Conservation (phyloP, 768 basidiomycete genomes). For the Gyrodon lividus region DNA sequence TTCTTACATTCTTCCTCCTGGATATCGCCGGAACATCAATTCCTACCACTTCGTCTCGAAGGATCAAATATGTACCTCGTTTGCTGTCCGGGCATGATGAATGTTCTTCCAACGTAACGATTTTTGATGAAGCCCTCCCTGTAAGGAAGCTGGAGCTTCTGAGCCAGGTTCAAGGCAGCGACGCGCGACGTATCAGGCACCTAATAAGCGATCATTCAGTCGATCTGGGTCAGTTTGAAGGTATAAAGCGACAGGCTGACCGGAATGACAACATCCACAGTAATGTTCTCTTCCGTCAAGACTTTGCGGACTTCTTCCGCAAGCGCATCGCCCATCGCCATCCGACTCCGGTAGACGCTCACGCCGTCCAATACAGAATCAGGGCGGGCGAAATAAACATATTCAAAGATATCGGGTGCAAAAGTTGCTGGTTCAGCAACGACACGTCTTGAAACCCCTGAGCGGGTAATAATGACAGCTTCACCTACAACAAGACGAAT, state of each 20-base stretch:
- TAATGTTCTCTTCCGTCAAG: conserved; percentile 61
- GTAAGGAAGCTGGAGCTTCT: conserved; percentile 86
- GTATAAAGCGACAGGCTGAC: conserved; percentile 36
- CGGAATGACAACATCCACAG: conserved; percentile 95
- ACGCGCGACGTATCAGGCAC: conserved; percentile 97
- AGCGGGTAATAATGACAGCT: conserved; percentile 92
- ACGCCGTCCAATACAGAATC: conserved; percentile 97
- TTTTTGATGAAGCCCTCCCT: conserved; percentile 99
- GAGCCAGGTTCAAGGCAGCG: conserved; percentile 92
- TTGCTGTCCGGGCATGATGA: conserved; percentile 99
- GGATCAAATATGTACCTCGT: conserved; percentile 58
- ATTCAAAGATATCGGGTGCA: conserved; percentile 98
- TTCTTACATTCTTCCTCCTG: conserved; percentile 90
- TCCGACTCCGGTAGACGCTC: conserved; percentile 94
- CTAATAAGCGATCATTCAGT: conserved; percentile 33
- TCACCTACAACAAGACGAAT: conserved; percentile 56
- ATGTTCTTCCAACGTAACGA: conserved; percentile 95
- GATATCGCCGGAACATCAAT: conserved; percentile 4
- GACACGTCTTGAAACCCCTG: conserved; percentile 69
- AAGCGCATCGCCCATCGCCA: conserved; percentile 98
- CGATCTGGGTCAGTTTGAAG: background rate
- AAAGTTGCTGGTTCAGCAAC: conserved; percentile 71
- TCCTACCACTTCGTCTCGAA: background rate
- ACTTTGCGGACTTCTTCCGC: conserved; percentile 83
- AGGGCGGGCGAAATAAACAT: conserved; percentile 96